Evolutionary conservation across 2,329 filamentous ascomycete genomes (phyloP).

Genomic region (Talaromyces sp.): DNA sequence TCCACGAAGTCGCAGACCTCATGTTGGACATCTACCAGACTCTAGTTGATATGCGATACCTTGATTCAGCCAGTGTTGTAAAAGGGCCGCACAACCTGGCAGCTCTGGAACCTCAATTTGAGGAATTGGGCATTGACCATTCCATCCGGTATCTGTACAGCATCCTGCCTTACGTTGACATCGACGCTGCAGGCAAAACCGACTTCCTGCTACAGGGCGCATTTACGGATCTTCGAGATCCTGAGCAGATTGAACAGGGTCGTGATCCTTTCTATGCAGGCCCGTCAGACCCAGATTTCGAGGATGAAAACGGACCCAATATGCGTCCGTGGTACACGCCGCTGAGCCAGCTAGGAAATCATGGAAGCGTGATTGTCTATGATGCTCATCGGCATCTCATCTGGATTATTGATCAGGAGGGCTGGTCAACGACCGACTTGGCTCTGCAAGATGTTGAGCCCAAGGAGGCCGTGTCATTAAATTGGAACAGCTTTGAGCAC

Average conservation of each 20-base stretch:
- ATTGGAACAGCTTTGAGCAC: background rate
- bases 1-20: background rate
- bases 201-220: background rate
- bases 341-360: background rate
- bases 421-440: background rate
- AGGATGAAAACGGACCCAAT: background rate
- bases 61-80: background rate
- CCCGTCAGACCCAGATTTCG: background rate
- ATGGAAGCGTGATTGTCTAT: background rate
- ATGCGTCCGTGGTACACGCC: background rate
- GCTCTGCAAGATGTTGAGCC: background rate
- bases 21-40: background rate
- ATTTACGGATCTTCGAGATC: background rate
- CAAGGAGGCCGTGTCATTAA: background rate
- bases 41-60: background rate
- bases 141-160: background rate
- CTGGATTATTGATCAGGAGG: background rate
- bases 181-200: background rate
- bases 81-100: background rate
- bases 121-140: background rate
- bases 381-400: background rate
- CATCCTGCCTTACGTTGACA: background rate
- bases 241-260: background rate
- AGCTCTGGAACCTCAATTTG: background rate
- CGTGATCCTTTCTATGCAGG: background rate